Conservation (phyloP, 371 early-diverging fungal species). For the Mortierella sp. region DNA sequence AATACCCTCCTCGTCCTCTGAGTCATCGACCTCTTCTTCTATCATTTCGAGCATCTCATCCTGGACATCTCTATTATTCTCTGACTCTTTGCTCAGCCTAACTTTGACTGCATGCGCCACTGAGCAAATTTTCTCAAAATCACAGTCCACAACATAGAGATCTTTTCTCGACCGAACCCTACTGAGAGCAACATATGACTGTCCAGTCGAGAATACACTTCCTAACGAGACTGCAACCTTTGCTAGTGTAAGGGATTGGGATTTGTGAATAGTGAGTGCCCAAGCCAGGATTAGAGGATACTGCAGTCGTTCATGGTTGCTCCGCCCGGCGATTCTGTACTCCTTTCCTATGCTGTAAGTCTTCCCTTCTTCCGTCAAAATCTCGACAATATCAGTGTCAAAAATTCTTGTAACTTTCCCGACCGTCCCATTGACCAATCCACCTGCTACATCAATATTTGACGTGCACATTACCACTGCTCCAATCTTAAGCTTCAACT, state of each 20-base stretch:
- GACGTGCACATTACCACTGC: too few species aligned
- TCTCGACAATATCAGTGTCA: too few species aligned
- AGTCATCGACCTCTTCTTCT: too few species aligned
- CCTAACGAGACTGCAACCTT: constrained; percentile 1
- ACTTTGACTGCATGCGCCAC: too few species aligned
- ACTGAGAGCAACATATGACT: constrained; percentile 25
- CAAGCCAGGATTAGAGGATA: constrained; percentile 17
- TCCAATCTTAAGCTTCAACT: too few species aligned
- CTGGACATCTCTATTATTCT: too few species aligned
- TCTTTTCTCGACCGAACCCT: constrained; percentile 15
- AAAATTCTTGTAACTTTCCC: too few species aligned
- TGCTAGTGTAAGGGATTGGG: constrained; percentile 12
- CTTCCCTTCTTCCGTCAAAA: not conserved
- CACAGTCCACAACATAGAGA: not conserved
- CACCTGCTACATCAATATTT: too few species aligned
- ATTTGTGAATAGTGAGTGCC: constrained; percentile 21
- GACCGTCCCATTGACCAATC: too few species aligned
- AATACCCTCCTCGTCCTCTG: too few species aligned
- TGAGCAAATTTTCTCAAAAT: not conserved
- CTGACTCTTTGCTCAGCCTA: too few species aligned
- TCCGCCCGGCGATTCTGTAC: not conserved
- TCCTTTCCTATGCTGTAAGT: constrained; percentile 1
- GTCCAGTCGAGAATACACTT: constrained; percentile 6
- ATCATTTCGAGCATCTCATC: too few species aligned
- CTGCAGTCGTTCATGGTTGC: constrained; percentile 13